Conservation (phyloP, 192 early-diverging fungal genomes). For the Gamsiella multidivaricata region DNA sequence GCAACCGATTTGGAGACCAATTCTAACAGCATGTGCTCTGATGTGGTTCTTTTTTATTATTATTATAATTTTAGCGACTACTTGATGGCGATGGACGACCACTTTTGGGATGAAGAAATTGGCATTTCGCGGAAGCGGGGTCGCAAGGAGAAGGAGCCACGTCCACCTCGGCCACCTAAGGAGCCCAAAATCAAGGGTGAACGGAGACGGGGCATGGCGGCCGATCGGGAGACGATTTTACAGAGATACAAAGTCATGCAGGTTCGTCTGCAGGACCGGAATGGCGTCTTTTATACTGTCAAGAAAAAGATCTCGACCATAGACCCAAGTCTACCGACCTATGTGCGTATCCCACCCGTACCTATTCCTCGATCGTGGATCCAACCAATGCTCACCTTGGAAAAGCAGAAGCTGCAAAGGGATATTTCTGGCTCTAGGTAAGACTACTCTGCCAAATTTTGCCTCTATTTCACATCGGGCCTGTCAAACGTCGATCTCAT, state of each 20-base stretch:
- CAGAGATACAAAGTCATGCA: constrained; percentile 90
- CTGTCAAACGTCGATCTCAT: no score
- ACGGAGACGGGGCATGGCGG: constrained; percentile 10
- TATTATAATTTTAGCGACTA: constrained; percentile 71
- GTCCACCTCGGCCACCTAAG: constrained; percentile 45
- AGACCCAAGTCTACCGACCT: constrained; percentile 88
- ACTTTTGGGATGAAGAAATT: constrained; percentile 82
- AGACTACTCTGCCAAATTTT: background rate
- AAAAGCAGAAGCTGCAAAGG: constrained; percentile 27
- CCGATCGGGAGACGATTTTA: constrained; percentile 76
- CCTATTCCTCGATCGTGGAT: constrained; percentile 92
- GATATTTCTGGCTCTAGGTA: constrained; percentile 53
- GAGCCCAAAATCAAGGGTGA: constrained; percentile 56
- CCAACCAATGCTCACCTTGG: constrained; percentile 72
- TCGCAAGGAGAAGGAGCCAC: constrained; percentile 60
- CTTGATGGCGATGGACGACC: constrained; percentile 80
- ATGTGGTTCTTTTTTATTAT: background rate
- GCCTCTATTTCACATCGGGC: background rate
- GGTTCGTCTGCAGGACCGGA: constrained; percentile 84
- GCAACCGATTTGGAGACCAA: no score
- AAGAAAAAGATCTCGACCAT: constrained; percentile 86
- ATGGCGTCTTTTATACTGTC: constrained; percentile 87
- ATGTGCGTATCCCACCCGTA: constrained; percentile 85
- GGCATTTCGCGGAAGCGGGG: constrained; percentile 49
- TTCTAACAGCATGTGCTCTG: background rate